phyloP scores from a whole-genome alignment of 306 rosid species.

The Lathyrus sativus region DNA sequence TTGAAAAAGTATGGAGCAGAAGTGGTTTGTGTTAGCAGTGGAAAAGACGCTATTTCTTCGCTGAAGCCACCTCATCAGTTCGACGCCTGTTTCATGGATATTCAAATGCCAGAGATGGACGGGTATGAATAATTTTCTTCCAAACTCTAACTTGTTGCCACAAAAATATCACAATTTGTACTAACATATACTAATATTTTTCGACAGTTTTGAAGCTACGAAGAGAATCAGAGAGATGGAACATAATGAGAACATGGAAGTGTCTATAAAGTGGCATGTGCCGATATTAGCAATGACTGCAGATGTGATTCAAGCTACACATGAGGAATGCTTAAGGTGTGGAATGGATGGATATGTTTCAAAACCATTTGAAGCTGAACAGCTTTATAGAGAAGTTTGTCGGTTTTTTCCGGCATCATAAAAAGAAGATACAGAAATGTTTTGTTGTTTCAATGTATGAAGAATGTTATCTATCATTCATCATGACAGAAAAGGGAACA shows the following conservation, averaged over 20 bases:
- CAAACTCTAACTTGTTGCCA: neutral
- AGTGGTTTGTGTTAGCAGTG: constrained; percentile 80
- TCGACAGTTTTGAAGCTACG: constrained; percentile 79
- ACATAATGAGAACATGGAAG: constrained; percentile 47
- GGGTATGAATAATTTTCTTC: constrained; percentile 57
- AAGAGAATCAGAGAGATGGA: constrained; percentile 67
- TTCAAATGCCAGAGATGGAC: constrained; percentile 98
- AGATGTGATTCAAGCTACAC: constrained; percentile 94
- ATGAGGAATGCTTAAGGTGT: constrained; percentile 62
- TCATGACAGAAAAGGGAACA: neutral
- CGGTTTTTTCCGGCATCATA: constrained; percentile 56
- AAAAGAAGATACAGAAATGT: constrained; percentile 28
- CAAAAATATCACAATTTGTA: neutral
- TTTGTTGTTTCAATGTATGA: neutral
- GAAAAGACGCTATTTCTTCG: constrained; percentile 64
- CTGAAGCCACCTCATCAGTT: constrained; percentile 82
- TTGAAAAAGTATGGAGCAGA: constrained; percentile 87
- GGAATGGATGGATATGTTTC: constrained; percentile 99
- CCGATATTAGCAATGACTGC: constrained; percentile 98
- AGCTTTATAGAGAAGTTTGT: constrained; percentile 86
- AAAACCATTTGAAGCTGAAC: constrained; percentile 94
- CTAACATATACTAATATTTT: constrained; percentile 11
- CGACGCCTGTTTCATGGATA: constrained; percentile 97
- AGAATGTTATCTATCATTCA: neutral
- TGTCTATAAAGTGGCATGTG: constrained; percentile 52